Evolutionary conservation across 1,284 basidiomycete genomes (phyloP), one percentile per base, ranked within the genome.

Genomic region (Sporisorium graminicola): DNA sequence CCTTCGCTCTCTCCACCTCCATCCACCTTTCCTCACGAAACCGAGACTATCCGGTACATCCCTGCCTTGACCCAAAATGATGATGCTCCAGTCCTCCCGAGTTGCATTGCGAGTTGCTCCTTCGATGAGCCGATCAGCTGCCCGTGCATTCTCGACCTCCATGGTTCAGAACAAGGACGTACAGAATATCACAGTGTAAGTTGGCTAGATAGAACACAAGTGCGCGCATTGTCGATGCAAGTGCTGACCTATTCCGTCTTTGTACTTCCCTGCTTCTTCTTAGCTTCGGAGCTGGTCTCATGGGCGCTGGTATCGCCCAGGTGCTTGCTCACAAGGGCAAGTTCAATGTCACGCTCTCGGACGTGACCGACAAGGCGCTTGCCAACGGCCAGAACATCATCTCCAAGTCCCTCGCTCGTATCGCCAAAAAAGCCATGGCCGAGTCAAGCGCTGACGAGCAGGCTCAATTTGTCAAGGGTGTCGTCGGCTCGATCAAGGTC

Each of bases 311-410:
- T 40, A 85, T 85, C 46, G 83, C 83, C 14, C 83, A 85, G 66
- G 82, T 85, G 14, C 72, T 85, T 16, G 82, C 82, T 24, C 77
- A 84, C 74, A 82, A 84, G 67, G 83, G 82, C 64, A 74, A 79
- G 62, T 82, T 81, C 78, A 83, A 86, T 62, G 86, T 87, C n/a
- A 85, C 83, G 4, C 84, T 87, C 35, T 82, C 86, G 42, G 86
- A 87, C 68, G 80, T 85, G 20, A 82, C 81, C 9, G 75, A 82
- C 56, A 78, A 83, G 86, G 89, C 87, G 18, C 73, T 87, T 22
- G 80, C 85, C 58, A 89, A 89, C 78, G 89, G 89, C 27, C 82
- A 87, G 47, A 85, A 80, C 50, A 89, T 89, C 85, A 90, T 90
- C 79, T 78, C 85, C 68, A 89, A 89, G 78, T 89, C 88, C 12